phyloP scores from a whole-genome alignment of 1,139 yeast species.

The Pichia kudriavzevii region DNA sequence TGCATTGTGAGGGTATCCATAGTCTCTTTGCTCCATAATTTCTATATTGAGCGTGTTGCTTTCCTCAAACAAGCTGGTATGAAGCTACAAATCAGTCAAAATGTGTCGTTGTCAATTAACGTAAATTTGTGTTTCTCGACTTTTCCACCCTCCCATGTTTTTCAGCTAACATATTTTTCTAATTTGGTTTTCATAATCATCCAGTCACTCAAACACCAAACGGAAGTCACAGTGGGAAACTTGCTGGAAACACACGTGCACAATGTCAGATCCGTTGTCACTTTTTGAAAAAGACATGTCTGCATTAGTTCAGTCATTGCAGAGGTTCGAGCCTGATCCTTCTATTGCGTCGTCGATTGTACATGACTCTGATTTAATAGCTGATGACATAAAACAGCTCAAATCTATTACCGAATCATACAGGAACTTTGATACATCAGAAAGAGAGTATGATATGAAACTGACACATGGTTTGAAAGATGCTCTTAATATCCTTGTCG shows the following conservation, averaged over 20 bases:
- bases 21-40: too few relatives aligned
- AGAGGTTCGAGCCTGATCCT: slow-evolving; percentile 8
- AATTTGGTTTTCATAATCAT: too few relatives aligned
- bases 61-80: too few relatives aligned
- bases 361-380: slow-evolving; percentile 9
- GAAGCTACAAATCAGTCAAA: too few relatives aligned
- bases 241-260: background rate
- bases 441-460: slow-evolving; percentile 1
- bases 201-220: too few relatives aligned
- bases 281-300: slow-evolving; percentile 7
- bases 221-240: too few relatives aligned
- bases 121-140: too few relatives aligned
- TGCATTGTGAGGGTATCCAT: too few relatives aligned
- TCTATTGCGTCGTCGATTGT: slow-evolving; percentile 1
- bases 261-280: slow-evolving; percentile 2
- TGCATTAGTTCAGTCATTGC: slow-evolving; percentile 5
- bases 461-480: slow-evolving; percentile 3
- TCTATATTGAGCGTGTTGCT: too few relatives aligned
- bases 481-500: slow-evolving; percentile 2
- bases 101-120: too few relatives aligned
- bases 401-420: background rate
- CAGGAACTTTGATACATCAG: slow-evolving; percentile 2
- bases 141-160: too few relatives aligned
- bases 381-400: slow-evolving; percentile 1
- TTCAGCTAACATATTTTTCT: too few relatives aligned